Evolutionary conservation across 768 basidiomycete genomes (phyloP).

Genomic region (Russula abietina): DNA sequence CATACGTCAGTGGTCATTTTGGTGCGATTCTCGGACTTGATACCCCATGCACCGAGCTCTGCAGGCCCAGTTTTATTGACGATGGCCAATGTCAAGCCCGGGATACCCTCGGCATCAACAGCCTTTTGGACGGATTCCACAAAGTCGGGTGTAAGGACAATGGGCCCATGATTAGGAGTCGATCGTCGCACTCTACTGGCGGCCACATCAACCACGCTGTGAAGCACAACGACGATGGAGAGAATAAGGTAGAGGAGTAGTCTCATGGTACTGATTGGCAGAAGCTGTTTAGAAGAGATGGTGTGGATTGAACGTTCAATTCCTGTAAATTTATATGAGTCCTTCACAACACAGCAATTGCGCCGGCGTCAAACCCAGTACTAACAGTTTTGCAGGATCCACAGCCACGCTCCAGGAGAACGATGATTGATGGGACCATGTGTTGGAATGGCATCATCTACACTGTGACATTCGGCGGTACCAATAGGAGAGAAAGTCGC

Average conservation of each 20-base stretch:
- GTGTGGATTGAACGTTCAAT: background rate
- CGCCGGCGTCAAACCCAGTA: background rate
- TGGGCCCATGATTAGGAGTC: no score
- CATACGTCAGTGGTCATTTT: constrained; percentile 21
- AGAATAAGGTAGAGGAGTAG: background rate
- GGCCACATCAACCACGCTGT: background rate
- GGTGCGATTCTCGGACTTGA: constrained; percentile 13
- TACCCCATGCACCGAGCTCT: constrained; percentile 19
- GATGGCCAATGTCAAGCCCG: no score
- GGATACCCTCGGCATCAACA: background rate
- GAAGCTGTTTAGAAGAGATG: background rate
- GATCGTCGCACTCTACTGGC: background rate
- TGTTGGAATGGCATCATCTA: no score
- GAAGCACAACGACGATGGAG: background rate
- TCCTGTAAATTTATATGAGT: background rate
- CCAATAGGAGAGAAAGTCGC: no score
- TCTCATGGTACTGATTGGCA: background rate
- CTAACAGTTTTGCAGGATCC: no score
- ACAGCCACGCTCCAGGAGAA: background rate
- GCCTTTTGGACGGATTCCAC: background rate
- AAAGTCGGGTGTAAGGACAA: constrained; percentile 15
- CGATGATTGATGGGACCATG: background rate
- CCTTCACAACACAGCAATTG: background rate
- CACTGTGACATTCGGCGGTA: no score
- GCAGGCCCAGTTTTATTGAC: no score